Base-by-base conservation (phyloP, 2,329 filamentous ascomycete species). In the Trichoderma aggressivum region DNA sequence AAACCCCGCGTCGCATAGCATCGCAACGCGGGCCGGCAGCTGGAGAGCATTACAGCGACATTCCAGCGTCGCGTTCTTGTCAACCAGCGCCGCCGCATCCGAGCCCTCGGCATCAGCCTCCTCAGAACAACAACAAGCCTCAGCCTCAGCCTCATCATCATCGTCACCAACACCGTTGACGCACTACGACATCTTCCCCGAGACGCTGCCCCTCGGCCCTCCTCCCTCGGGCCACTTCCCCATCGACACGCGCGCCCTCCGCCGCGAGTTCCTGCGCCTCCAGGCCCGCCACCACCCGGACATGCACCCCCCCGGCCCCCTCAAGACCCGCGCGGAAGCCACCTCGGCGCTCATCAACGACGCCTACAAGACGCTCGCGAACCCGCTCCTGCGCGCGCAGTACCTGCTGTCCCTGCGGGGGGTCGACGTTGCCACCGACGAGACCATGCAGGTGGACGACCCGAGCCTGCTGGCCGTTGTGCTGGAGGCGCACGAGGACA, bases 101-200 rank as follows among this genome's bases (percentile, higher is more conserved):
- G 53, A 16, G 30, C 62, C 62, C 30, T 65, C 70, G 50, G 30
- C 58, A 70, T 55, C 66, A 39, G 10, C 50, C 43, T 26, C 66
- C 30, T 14, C 70, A 43, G 7, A 43, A 43, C 16, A 43, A 18
- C 55, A 26, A 5, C 55, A 47, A 83, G 0, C 43, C 43, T 85
- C 86, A 28, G 8, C 67, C 4, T 24, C 50, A 58, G 32, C n/a
- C 26, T 28, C 26, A 28, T 28, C 26, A 28, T 5, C n/a, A n/a
- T n/a, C n/a, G 7, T 34, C 32, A 11, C 32, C 32, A 34, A 8
- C 32, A 34, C n/a, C 43, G 18, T 68, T 70, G 34, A 93, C 91
- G 69, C 89, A 95, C 86, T 98, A 98, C 86, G 89, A 91, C 70
- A 89, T 98, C 82, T 99, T 99, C 85, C 94, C 94, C 1, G 79